A percentile compares a stretch with the other conserved stretches of the same genome.
These are phyloP conservation scores for Calophaca sinica DNA, from an alignment of 306 rosid species.

Conservation along the genomic window DNA sequence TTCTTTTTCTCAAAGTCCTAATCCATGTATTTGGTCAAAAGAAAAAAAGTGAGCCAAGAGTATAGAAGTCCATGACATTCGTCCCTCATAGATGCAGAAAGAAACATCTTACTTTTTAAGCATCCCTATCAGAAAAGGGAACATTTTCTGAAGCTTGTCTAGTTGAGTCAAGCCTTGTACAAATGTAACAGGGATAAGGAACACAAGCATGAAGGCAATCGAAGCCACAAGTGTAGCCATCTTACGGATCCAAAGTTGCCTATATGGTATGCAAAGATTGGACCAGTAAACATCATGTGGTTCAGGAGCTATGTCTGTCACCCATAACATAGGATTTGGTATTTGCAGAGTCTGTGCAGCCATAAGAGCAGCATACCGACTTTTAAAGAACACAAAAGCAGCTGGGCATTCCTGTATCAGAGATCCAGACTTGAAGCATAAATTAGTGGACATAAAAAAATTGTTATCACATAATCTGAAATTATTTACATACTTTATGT, in stretches of 20 bases:
- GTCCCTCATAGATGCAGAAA: conserved; percentile 26
- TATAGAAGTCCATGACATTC: conserved; percentile 39
- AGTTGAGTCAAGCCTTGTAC: conserved; percentile 95
- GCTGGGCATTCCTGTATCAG: conserved; percentile 78
- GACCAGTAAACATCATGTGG: conserved; percentile 97
- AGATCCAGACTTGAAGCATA: conserved; percentile 33
- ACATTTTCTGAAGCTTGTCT: conserved; percentile 63
- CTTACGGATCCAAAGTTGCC: conserved; percentile 92
- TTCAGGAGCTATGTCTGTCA: conserved; percentile 84
- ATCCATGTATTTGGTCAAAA: conserved; percentile 36
- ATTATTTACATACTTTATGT: conserved; percentile 20
- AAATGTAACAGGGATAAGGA: conserved; percentile 83
- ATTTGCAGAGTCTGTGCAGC: conserved; percentile 75
- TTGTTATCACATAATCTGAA: conserved; percentile 30
- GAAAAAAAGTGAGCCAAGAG: not conserved
- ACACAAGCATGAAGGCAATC: conserved; percentile 78
- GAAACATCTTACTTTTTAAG: conserved; percentile 63
- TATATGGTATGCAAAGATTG: conserved; percentile 83
- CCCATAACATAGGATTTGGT: conserved; percentile 98
- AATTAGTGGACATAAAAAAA: conserved; percentile 38
- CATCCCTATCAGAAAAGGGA: conserved; percentile 81
- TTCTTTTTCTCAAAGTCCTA: conserved; percentile 12
- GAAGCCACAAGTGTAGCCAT: conserved; percentile 76
- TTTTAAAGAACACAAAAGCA: conserved; percentile 98
- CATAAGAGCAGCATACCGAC: conserved; percentile 81